phyloP scores from a whole-genome alignment of 371 early-diverging fungal species.

The Nematocida displodere region DNA sequence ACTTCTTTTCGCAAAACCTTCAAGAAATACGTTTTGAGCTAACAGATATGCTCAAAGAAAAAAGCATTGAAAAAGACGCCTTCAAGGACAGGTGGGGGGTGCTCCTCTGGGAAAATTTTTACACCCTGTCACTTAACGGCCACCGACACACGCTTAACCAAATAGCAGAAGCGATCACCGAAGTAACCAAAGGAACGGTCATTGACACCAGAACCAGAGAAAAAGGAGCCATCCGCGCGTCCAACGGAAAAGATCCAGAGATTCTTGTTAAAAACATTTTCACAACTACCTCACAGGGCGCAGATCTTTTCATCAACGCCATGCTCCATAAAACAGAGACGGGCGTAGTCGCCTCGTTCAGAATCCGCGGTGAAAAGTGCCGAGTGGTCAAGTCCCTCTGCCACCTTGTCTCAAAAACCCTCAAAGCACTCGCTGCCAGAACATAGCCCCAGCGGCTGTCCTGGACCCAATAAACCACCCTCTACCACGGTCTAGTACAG shows the following conservation, averaged over 20 bases:
- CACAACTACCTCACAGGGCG: constrained; percentile 56
- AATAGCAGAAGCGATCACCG: constrained; percentile 37
- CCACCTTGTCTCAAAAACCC: constrained; percentile 24
- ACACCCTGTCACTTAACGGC: constrained; percentile 46
- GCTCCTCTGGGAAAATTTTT: constrained; percentile 66
- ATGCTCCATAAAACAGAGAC: constrained; percentile 27
- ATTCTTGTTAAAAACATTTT: constrained; percentile 59
- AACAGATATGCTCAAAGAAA: constrained; percentile 57
- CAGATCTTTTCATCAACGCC: constrained; percentile 59
- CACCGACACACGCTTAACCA: not conserved
- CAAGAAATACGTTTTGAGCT: constrained; percentile 57
- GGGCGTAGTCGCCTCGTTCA: constrained; percentile 37
- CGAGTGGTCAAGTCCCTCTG: constrained; percentile 63
- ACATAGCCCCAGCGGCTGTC: not conserved
- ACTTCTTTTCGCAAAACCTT: constrained; percentile 54
- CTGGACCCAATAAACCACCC: not conserved
- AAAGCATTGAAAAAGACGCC: constrained; percentile 36
- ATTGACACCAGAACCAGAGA: constrained; percentile 39
- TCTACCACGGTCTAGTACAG: no score
- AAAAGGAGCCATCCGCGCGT: not conserved
- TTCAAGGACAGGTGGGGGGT: constrained; percentile 60
- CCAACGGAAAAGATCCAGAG: not conserved
- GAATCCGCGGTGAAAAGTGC: constrained; percentile 60
- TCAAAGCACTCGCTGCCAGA: not conserved
- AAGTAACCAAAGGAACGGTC: constrained; percentile 51